Evolutionary conservation across 2,329 filamentous ascomycete genomes (phyloP).

Genomic region (Xylaria sp.): DNA sequence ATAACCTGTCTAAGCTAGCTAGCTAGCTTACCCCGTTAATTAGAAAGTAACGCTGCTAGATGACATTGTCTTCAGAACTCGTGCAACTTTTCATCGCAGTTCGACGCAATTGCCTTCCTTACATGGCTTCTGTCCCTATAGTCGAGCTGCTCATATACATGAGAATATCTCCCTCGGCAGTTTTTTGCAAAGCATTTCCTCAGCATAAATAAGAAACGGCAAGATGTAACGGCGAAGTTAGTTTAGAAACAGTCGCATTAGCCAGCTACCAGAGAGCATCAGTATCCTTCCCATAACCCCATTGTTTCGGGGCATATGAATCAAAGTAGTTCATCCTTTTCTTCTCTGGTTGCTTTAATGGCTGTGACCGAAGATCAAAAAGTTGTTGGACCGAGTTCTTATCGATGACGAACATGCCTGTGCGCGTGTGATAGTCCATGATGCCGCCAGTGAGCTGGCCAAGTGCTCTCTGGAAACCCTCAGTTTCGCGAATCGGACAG

Average conservation of each 20-base stretch:
- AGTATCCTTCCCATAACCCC: not conserved
- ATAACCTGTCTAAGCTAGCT: not conserved
- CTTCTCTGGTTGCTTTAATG: not conserved
- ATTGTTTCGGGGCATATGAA: not conserved
- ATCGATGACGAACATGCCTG: constrained; percentile 34
- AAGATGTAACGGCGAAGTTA: not conserved
- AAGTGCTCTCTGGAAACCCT: constrained; percentile 33
- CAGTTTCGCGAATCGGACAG: constrained; percentile 34
- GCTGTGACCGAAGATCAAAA: constrained; percentile 6
- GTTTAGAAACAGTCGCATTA: not conserved
- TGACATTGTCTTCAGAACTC: not conserved
- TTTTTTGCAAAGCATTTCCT: not conserved
- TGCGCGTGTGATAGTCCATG: constrained; percentile 31
- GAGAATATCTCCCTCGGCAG: not conserved
- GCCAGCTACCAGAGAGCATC: constrained; percentile 6
- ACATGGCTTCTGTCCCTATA: not conserved
- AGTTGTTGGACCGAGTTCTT: constrained; percentile 31
- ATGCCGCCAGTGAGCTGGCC: constrained; percentile 38
- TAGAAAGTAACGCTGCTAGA: not conserved
- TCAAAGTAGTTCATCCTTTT: not conserved
- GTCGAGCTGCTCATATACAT: not conserved
- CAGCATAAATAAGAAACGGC: not conserved
- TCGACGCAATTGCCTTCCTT: not conserved
- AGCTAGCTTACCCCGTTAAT: not conserved
- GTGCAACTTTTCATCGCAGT: not conserved